Base-by-base conservation (phyloP, 2,329 filamentous ascomycete species). In the Coleophoma cylindrospora region DNA sequence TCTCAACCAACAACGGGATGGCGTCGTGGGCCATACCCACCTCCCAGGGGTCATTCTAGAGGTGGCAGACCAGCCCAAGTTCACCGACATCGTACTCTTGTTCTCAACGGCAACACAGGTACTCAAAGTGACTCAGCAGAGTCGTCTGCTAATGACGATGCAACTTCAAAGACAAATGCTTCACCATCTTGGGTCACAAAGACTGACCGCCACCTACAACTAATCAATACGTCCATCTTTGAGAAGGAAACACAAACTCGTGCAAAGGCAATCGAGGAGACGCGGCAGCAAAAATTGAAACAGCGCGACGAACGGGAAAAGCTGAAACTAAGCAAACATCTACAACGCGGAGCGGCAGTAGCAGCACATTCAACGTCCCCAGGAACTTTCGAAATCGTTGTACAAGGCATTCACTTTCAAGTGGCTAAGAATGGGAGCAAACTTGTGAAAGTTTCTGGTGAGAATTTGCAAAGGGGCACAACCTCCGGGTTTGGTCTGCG, bases 341-440 rank as follows among this genome's bases (percentile, higher is more conserved):
- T 77, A 52, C 66, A 66, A 50, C 71, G 66, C 52, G 61, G 58
- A 22, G 52, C 48, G 64, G 55, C 63, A 59, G 50, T 49, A 49
- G 36, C 51, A 27, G 51, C 47, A 13, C 45, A 50, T 37, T 48
- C 59, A 52, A 58, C 68, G 64, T 65, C 66, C 48, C 47, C 61
- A 52, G 53, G 66, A 66, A 64, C 68, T 58, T 74, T 88, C 64
- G 81, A 89, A 61, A 74, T 95, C 43, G 68, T 74, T 17, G 76
- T 95, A 47, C 77, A 89, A 48, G 87, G 85, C 59, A 81, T 92
- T 47, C 79, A 79, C 27, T 96, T 94, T 64, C 74, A 77, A 50
- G 82, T 96, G 36, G 74, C 81, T 15, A 82, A 86, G 56, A 84
- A 87, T 57, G 90, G 91, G 58, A 91, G 88, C 75, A 95, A 95